Evolutionary conservation across 495 filamentous ascomycete genomes (phyloP).

Genomic region (Durotheca rogersii): DNA sequence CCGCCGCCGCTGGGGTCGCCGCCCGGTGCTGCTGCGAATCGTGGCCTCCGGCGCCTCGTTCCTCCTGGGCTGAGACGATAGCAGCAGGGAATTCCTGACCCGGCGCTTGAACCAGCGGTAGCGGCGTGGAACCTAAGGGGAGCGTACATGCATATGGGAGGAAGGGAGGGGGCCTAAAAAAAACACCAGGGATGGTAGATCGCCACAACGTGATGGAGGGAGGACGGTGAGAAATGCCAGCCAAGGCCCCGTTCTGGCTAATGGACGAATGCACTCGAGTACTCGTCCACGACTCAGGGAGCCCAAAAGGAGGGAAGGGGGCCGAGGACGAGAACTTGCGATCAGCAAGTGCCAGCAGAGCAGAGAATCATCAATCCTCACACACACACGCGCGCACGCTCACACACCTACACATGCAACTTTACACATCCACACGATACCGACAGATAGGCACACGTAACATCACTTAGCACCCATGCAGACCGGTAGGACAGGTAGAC

Average conservation of each 20-base stretch:
- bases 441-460: too few relatives aligned
- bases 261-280: conserved; percentile 6
- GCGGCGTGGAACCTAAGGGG: conserved; percentile 23
- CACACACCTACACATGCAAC: conserved; percentile 8
- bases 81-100: conserved; percentile 27
- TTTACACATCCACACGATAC: too few relatives aligned
- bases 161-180: conserved; percentile 8
- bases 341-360: conserved; percentile 26
- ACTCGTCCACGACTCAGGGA: conserved; percentile 25
- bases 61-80: conserved; percentile 32
- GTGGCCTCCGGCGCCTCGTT: conserved; percentile 25
- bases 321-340: conserved; percentile 19
- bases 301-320: too few relatives aligned
- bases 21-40: conserved; percentile 24
- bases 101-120: conserved; percentile 24
- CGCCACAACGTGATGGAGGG: conserved; percentile 19
- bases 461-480: too few relatives aligned
- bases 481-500: too few relatives aligned
- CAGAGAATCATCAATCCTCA: conserved; percentile 5
- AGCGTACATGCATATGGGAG: too few relatives aligned
- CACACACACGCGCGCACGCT: conserved; percentile 1
- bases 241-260: too few relatives aligned
- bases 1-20: too few relatives aligned
- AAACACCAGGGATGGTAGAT: conserved; percentile 24
- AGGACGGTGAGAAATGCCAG: conserved; percentile 18